Percentiles rank a stretch among this genome's conserved stretches.
Evolutionary conservation across 1,284 basidiomycete species (phyloP).

Genomic region (Phellopilus nigrolimitatus): DNA sequence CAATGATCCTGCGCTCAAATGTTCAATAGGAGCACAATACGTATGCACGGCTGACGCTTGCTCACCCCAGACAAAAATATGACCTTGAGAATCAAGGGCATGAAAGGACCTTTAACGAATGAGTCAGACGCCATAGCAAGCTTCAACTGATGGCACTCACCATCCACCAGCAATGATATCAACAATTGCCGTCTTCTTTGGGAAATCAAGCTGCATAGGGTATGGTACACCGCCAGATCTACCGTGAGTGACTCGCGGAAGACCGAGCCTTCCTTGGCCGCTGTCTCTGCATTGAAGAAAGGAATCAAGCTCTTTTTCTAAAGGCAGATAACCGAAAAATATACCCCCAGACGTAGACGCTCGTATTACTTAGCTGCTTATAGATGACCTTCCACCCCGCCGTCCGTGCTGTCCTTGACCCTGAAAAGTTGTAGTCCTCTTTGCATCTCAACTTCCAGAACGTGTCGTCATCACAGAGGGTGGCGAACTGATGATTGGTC

Average conservation of each 20-base stretch:
- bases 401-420: slow-evolving; percentile 60
- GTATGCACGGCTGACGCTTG: not conserved
- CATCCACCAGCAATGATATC: slow-evolving; percentile 76
- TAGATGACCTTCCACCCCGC: slow-evolving; percentile 80
- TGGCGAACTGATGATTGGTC: slow-evolving; percentile 54
- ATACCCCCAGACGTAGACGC: slow-evolving; percentile 82
- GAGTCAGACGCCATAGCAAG: slow-evolving; percentile 13
- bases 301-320: not conserved
- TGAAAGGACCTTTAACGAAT: slow-evolving; percentile 62
- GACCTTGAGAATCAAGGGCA: slow-evolving; percentile 70
- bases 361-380: slow-evolving; percentile 53
- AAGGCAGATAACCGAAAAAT: slow-evolving; percentile 23
- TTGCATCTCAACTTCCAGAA: slow-evolving; percentile 73
- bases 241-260: slow-evolving; percentile 35
- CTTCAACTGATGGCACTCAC: slow-evolving; percentile 37
- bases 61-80: slow-evolving; percentile 80
- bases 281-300: slow-evolving; percentile 47
- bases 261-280: slow-evolving; percentile 57
- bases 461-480: slow-evolving; percentile 64
- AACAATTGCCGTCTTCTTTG: slow-evolving; percentile 56
- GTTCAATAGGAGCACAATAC: slow-evolving; percentile 12
- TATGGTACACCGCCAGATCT: slow-evolving; percentile 46
- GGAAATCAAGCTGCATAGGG: slow-evolving; percentile 56
- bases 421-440: slow-evolving; percentile 76
- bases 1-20: slow-evolving; percentile 47